Base-by-base conservation (phyloP, 768 basidiomycete species). In the Rhizopogon salebrosus region DNA sequence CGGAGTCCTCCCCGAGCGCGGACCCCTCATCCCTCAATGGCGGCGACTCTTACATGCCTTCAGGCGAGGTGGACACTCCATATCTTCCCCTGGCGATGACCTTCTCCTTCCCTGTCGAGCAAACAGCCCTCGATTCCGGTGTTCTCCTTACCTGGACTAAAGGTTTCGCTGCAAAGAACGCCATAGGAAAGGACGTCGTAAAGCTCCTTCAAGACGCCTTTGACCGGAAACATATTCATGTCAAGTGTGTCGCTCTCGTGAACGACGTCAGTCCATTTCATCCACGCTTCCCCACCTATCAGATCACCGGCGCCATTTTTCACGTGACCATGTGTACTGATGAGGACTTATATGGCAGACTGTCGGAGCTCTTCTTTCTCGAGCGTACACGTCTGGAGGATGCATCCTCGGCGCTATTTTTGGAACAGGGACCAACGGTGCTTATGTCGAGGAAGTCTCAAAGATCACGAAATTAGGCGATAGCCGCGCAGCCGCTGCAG, bases 341-440 rank as follows among this genome's bases (percentile, higher is more conserved):
- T 36, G 34, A 56, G 41, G 16, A 46, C 41, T 9, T 42, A 14
- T 4, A 31, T 46, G 34, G 5, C 49, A 97, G 94, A 99, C 97
- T 20, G 95, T 98, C 22, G 97, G 97, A 27, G 91, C 97, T 6
- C 79, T 98, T 41, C 75, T 99, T 26, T 95, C 95, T 10, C 82
- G 92, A 41, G 89, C 94, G 8, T 99, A 99, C 66, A 89, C 89
- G n/a, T 81, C 84, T 3, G 97, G 97, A 18, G 89, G 89, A 6
- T 95, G 92, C 62, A 74, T 93, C 14, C 80, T 95, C 31, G 89
- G 87, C 42, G 87, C 87, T 51, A 98, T 98, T 62, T 98, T 98
- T 65, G 97, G 97, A 23, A 99, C 97, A 0, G 97, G 97, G 16
- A 98, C 97, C 5, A 99, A 99, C 64, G 97, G 97, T 27, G 97